phyloP scores from a whole-genome alignment of 2,329 filamentous ascomycete species.

The Neoascochyta sp. region DNA sequence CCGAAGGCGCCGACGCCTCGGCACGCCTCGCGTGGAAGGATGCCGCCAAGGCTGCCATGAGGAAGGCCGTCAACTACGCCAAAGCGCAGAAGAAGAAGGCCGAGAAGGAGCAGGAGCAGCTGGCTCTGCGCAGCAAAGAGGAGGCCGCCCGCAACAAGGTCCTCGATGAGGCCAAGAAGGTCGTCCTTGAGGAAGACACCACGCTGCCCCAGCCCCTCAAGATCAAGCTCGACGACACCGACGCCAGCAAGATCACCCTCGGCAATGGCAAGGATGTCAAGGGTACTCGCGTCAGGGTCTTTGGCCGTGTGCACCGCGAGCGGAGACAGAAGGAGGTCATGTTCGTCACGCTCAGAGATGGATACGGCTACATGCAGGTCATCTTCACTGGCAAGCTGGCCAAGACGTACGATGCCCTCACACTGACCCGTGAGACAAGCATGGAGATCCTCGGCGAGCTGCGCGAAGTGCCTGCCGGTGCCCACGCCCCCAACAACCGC shows the following conservation, averaged over 20 bases:
- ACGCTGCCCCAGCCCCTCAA: constrained; percentile 69
- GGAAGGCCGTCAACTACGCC: constrained; percentile 74
- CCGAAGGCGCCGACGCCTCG: constrained; percentile 54
- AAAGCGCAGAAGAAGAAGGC: constrained; percentile 81
- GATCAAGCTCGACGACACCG: constrained; percentile 72
- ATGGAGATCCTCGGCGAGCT: constrained; percentile 81
- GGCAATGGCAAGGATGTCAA: constrained; percentile 52
- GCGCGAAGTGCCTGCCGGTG: constrained; percentile 71
- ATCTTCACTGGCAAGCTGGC: constrained; percentile 76
- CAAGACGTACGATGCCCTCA: constrained; percentile 87
- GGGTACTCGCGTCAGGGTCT: constrained; percentile 73
- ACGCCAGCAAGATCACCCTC: constrained; percentile 54
- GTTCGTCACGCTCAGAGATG: constrained; percentile 82
- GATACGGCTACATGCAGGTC: constrained; percentile 81
- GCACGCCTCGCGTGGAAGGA: constrained; percentile 72
- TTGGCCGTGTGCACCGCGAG: constrained; percentile 78
- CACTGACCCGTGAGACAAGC: constrained; percentile 81
- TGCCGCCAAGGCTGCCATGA: constrained; percentile 76
- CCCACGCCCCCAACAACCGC: constrained; percentile 75
- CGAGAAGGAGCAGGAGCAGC: constrained; percentile 69
- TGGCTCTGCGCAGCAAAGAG: constrained; percentile 68
- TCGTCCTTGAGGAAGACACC: constrained; percentile 65
- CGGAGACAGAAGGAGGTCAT: constrained; percentile 78
- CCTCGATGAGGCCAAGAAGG: constrained; percentile 78
- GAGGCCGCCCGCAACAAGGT: constrained; percentile 66